Evolutionary conservation across 2,329 filamentous ascomycete genomes (phyloP).

Genomic region (Fusarium incarnatum): DNA sequence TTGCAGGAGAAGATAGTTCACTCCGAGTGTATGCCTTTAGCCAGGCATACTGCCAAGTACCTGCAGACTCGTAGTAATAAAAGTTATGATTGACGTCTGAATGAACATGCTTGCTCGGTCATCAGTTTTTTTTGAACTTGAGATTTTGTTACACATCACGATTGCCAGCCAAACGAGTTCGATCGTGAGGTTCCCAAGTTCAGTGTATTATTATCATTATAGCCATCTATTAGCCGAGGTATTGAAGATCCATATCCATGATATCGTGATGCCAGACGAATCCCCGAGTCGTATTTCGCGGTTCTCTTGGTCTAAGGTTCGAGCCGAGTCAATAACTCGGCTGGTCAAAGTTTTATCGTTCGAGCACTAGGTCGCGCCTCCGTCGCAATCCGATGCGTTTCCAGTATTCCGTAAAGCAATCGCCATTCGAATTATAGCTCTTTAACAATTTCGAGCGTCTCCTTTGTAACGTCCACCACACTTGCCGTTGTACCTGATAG

Average conservation of each 20-base stretch:
- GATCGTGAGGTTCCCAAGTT: not conserved
- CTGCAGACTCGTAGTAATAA: slow-evolving; percentile 34
- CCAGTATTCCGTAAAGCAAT: not conserved
- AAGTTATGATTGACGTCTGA: slow-evolving; percentile 15
- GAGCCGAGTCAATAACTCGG: not conserved
- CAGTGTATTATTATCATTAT: slow-evolving; percentile 41
- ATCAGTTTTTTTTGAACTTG: not conserved
- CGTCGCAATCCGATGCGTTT: not conserved
- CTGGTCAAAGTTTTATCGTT: not conserved
- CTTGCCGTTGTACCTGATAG: slow-evolving; percentile 46
- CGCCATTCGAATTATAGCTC: slow-evolving; percentile 48
- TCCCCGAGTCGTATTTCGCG: not conserved
- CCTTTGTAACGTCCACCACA: slow-evolving; percentile 42
- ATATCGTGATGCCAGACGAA: slow-evolving; percentile 35
- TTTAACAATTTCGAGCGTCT: slow-evolving; percentile 47
- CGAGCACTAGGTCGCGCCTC: not conserved
- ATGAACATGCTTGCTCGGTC: not conserved
- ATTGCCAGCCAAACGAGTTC: not conserved
- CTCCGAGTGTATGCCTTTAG: slow-evolving; percentile 66
- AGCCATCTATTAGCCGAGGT: slow-evolving; percentile 32
- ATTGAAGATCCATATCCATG: slow-evolving; percentile 35
- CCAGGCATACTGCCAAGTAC: slow-evolving; percentile 41
- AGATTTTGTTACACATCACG: not conserved
- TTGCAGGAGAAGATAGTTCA: slow-evolving; percentile 71
- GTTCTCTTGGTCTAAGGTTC: not conserved